Conservation (phyloP, 164 flowering plant genomes). For the Sedum album region DNA sequence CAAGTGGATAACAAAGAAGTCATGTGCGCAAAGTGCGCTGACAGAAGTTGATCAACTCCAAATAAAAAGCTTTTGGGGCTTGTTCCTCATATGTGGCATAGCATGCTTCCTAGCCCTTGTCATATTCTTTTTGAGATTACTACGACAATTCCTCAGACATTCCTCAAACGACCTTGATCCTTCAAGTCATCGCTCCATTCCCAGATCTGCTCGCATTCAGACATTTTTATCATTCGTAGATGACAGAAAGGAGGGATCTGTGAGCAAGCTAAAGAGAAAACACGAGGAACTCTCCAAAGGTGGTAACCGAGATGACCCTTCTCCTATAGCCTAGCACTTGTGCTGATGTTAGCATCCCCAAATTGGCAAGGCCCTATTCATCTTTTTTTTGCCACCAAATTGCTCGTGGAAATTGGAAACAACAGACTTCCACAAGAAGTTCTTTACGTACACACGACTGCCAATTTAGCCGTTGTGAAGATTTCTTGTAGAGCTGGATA, state of each 20-base stretch:
- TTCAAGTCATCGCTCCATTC: conserved; percentile 17
- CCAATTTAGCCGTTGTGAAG: too few species aligned
- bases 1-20: conserved; percentile 45
- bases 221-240: conserved; percentile 53
- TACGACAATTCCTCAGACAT: conserved; percentile 27
- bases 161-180: conserved; percentile 21
- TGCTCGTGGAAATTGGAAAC: too few species aligned
- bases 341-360: too few species aligned
- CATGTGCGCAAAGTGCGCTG: conserved; percentile 27
- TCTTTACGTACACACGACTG: too few species aligned
- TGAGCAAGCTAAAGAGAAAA: conserved; percentile 38
- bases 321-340: background rate
- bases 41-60: conserved; percentile 43
- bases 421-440: too few species aligned
- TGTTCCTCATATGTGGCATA: conserved; percentile 58
- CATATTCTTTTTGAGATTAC: conserved; percentile 27
- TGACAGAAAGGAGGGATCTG: conserved; percentile 29
- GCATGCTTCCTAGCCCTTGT: conserved; percentile 54
- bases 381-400: too few species aligned
- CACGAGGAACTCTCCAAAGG: conserved; percentile 2
- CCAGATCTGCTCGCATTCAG: conserved; percentile 29
- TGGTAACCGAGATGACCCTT: background rate
- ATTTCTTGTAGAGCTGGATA: too few species aligned
- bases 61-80: conserved; percentile 68
- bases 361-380: too few species aligned